Base-by-base conservation (phyloP, 2,329 filamentous ascomycete genomes). In the Colletotrichum brevisporum region DNA sequence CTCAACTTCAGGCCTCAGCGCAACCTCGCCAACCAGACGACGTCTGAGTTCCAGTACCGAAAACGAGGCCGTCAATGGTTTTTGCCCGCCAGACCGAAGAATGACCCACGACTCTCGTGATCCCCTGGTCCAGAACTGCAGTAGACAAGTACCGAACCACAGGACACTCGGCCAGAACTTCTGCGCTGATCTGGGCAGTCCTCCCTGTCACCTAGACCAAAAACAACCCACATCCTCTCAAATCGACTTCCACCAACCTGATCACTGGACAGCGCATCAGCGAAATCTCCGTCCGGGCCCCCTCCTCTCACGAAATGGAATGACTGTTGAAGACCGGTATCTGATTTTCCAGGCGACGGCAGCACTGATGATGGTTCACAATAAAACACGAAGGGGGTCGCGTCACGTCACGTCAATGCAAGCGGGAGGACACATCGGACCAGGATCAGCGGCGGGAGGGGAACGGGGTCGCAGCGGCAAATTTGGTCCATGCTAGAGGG, bases 1-100 rank as follows among this genome's bases (percentile, higher is more conserved):
- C n/a, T n/a, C n/a, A n/a, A n/a, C n/a, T n/a, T n/a, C n/a, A n/a
- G n/a, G n/a, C n/a, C n/a, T n/a, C n/a, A n/a, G n/a, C n/a, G n/a
- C n/a, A n/a, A 89, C 75, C 80, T 89, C 31, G 67, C 67, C 47
- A 56, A 39, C 16, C 67, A 69, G 55, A 60, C 48, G 8, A 55
- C 67, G 13, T 69, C 67, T 13, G 62, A 62, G 67, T 66, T 56
- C 50, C 39, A 69, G 62, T 62, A 69, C 66, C 26, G 66, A 51
- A 66, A 45, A 16, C 36, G 12, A 26, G 12, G 43, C 15, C 16
- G n/a, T n/a, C n/a, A n/a, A n/a, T 27, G 16, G 45, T n/a, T 24
- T 36, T n/a, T n/a, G n/a, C n/a, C n/a, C 60, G 43, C 62, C 26
- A 51, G 52, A 56, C 41, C 43, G 56, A 51, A 27, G 45, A 55